Base-by-base conservation (phyloP, 306 rosid species). In the Medicago lupulina region DNA sequence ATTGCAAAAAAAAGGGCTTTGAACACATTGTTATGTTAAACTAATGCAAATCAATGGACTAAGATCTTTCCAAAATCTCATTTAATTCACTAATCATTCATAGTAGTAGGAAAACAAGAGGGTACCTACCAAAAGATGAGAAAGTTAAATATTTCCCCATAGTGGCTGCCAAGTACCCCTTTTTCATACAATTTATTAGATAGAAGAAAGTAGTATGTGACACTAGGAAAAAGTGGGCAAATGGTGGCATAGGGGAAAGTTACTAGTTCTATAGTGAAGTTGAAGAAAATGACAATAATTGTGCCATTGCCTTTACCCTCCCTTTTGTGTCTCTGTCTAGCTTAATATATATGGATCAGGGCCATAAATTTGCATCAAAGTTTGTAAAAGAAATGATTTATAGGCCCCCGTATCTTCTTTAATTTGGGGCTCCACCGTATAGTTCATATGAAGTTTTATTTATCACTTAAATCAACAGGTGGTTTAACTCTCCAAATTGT, bases 271-370 rank as follows among this genome's bases (percentile, higher is more conserved):
- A 9, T n/a, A 65, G 39, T 59, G 80, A 73, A 84, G 80, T 73
- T 43, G 74, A 64, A 88, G 81, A 82, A 87, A 79, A 81, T 40
- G 80, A 80, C 87, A 88, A 88, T 88, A 70, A 85, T 87, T n/a
- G n/a, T n/a, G n/a, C 90, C 88, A 50, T 67, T 34, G 28, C 63
- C 67, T 70, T 60, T 49, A 63, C 68, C 16, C 73, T 67, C 70
- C 28, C 81, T 81, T 84, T 84, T 77, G 47, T 55, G 34, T 77
- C 75, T 73, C 77, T 51, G 75, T 80, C 83, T 77, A 70, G 70
- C 38, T 54, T 84, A 77, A n/a, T 77, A 28, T 28, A 39, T 75
- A 61, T 75, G 61, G 68, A 76, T 16, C 36, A 69, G 59, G 50
- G 38, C 53, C 74, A 80, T 71, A 3, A 34, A 34, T 62, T 16